Evolutionary conservation across 2,329 filamentous ascomycete species (phyloP), one percentile per base, ranked within the genome.

Genomic region (Botrytis fabae): DNA sequence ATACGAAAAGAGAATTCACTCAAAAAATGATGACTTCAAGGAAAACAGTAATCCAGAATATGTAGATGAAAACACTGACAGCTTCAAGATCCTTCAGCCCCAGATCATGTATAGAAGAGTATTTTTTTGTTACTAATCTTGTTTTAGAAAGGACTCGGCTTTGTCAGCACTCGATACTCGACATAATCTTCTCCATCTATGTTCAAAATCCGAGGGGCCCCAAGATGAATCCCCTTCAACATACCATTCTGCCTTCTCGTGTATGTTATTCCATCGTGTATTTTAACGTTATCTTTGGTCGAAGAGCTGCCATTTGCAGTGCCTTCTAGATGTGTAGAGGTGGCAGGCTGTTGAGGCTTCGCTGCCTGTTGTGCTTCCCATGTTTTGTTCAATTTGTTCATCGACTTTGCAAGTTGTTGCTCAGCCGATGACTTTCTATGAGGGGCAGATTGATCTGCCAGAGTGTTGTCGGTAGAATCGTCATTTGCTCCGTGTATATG

Each of bases 171-270:
- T 2, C 89, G 85, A 75, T 91, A 91, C 79, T 91, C 89, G 48
- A 91, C 88, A 74, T 89, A 91, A 75, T 91, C 89, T 78, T 91
- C 89, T 35, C 89, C 89, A 74, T 91, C 88, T 74, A 91, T 91
- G 65, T 83, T 90, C 77, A 91, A 85, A 35, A 91, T 88, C 16
- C 85, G 86, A 8, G 89, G 87, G 74, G 88, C 85, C 64, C 87
- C 89, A 44, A 90, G 88, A n/a, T 91, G 85, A 79, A 90, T 90
- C 38, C 89, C 89, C 75, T 85, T 83, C 74, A 91, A 90, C 0
- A 88, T 88, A 0, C 89, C 89, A 6, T 81, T 89, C 46, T 84
- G 80, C 81, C 90, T 90, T 71, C 88, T 85, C 80, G 90, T 88
- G 76, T 91, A 91, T 79, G 88, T 90, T 78, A 90, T 82, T 38